Conservation (phyloP, 2,329 filamentous ascomycete genomes). For the Neurospora sp. region DNA sequence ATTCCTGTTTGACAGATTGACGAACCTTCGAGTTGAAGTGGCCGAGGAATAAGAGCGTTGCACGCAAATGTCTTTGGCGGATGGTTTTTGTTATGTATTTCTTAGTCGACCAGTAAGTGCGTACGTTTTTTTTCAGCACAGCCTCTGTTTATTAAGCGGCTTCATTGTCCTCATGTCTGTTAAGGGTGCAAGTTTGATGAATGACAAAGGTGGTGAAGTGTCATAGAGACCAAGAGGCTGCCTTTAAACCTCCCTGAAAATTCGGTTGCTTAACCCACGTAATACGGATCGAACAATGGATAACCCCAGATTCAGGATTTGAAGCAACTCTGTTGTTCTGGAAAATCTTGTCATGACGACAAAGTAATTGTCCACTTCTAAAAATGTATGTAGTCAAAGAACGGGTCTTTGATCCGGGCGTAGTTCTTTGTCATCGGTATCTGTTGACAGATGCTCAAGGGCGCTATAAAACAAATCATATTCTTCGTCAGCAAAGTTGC, state of each 20-base stretch:
- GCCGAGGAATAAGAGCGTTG: neutral
- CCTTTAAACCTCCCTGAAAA: neutral
- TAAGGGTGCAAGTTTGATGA: neutral
- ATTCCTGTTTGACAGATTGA: neutral
- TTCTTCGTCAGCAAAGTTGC: neutral
- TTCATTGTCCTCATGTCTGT: neutral
- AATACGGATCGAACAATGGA: neutral
- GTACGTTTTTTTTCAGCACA: neutral
- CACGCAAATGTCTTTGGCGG: neutral
- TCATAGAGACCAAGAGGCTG: neutral
- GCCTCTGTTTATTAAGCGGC: neutral
- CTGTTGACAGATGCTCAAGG: neutral
- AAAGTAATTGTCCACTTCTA: neutral
- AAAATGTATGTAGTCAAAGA: neutral
- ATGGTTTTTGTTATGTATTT: neutral
- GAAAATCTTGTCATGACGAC: neutral
- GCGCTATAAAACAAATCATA: neutral
- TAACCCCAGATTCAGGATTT: neutral
- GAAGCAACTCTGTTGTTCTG: neutral
- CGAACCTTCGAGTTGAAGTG: neutral
- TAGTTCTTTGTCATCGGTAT: neutral
- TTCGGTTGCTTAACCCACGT: neutral
- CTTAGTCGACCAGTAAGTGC: neutral
- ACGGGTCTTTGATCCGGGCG: neutral
- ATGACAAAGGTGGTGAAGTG: neutral